Evolutionary conservation across 1,284 basidiomycete genomes (phyloP).

Genomic region (Schizopora paradoxa): DNA sequence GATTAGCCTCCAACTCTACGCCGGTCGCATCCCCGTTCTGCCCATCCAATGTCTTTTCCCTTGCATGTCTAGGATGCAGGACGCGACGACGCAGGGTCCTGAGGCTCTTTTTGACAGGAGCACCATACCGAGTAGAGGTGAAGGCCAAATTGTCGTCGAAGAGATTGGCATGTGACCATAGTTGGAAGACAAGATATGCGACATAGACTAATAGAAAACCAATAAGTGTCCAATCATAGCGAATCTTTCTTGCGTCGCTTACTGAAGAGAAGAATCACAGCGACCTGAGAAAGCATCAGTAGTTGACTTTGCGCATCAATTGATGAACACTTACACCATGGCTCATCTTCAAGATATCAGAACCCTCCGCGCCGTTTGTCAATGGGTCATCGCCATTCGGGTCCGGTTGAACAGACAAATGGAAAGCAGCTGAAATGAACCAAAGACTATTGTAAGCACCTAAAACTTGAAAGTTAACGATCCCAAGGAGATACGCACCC

Average conservation of each 20-base stretch:
- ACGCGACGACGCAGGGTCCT: slow-evolving; percentile 11
- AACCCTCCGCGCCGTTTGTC: slow-evolving; percentile 32
- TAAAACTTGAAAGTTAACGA: background rate
- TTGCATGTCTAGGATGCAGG: background rate
- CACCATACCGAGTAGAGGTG: slow-evolving; percentile 26
- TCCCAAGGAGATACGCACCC: slow-evolving; percentile 5
- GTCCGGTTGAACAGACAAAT: slow-evolving; percentile 35
- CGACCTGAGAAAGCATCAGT: slow-evolving; percentile 38
- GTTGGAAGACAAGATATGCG: slow-evolving; percentile 79
- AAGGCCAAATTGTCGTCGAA: slow-evolving; percentile 53
- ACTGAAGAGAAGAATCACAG: slow-evolving; percentile 69
- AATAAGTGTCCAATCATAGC: slow-evolving; percentile 5
- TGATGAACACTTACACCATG: slow-evolving; percentile 66
- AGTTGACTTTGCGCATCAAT: background rate
- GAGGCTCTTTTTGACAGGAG: background rate
- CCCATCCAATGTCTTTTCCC: background rate
- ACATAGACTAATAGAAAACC: slow-evolving; percentile 48
- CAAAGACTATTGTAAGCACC: background rate
- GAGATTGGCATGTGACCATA: slow-evolving; percentile 81
- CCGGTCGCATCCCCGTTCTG: background rate
- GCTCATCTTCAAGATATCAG: slow-evolving; percentile 74
- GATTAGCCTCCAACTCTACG: background rate
- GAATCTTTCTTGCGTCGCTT: slow-evolving; percentile 24
- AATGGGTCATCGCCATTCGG: slow-evolving; percentile 22
- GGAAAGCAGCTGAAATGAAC: slow-evolving; percentile 50